Base-by-base conservation (phyloP, 139 green algal genomes). In the Tetraselmis chui region DNA sequence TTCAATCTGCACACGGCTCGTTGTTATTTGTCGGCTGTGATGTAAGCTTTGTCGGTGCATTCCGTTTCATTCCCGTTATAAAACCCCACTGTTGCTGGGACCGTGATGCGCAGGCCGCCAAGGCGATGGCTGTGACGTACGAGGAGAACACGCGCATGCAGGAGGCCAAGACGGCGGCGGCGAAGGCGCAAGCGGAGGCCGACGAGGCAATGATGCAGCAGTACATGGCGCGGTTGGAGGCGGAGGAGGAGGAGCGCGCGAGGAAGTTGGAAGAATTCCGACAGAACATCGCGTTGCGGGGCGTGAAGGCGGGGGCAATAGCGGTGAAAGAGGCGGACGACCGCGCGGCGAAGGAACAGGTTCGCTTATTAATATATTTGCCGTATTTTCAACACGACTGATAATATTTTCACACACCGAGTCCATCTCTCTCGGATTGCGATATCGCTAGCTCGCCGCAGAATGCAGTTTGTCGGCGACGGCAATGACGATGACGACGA, bases 211-310 rank as follows among this genome's bases (percentile, higher is more conserved):
- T 67, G 45, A 67, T 67, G 45, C 11, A 5, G 74, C 25, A 77
- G 74, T 29, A 77, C 74, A 28, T 77, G 76, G 28, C 28, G 76
- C 76, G 23, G 28, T 29, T 79, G 23, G 76, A 79, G 23, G 76
- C 28, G 76, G n/a, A 59, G 76, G 76, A 79, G 28, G 5, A 5
- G 28, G 28, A 31, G n/a, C 76, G 76, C n/a, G 76, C 27, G 76
- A 2, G 5, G 28, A 32, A 45, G 76, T 29, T 79, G 23, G 28
- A 79, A 29, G 76, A 32, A 28, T 79, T 79, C 76, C 28, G 29
- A 2, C 2, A 31, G 2, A 32, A 2, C 76, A 79, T 79, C 28
- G 76, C 76, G 28, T 2, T 2, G 28, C 76, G 76, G 2, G 76
- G n/a, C 28, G 29, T 2, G 1, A 2, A 2, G 28, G 76, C 76